Conservation (phyloP, 148 eudicot genomes). For the Amaranthus cruentus region DNA sequence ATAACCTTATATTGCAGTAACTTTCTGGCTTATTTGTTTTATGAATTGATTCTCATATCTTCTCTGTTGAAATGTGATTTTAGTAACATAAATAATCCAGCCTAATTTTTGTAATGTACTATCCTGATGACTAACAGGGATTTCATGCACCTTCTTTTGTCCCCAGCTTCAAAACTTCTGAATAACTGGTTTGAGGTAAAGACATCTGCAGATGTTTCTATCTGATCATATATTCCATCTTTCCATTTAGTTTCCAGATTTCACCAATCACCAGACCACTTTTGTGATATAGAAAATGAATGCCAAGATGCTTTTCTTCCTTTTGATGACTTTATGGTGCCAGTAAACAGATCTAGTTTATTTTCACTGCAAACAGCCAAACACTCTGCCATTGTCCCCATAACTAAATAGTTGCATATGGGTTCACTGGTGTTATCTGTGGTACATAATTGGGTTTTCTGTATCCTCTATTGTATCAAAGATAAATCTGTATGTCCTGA, state of each 20-base stretch:
- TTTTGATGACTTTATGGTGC: not conserved
- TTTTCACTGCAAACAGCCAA: not conserved
- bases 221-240: not conserved
- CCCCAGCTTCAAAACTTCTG: conserved; percentile 95
- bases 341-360: not conserved
- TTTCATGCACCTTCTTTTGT: conserved; percentile 78
- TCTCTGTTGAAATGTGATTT: not conserved
- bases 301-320: not conserved
- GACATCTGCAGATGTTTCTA: conserved; percentile 11
- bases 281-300: not conserved
- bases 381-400: not conserved
- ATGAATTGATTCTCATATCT: not conserved
- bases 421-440: not conserved
- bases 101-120: conserved; percentile 6
- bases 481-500: not conserved
- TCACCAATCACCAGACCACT: not conserved
- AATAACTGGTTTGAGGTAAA: conserved; percentile 98
- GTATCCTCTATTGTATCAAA: not conserved
- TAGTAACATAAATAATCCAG: not conserved
- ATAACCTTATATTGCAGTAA: no score
- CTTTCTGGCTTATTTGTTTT: not conserved
- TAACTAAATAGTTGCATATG: not conserved
- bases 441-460: not conserved
- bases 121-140: conserved; percentile 49
- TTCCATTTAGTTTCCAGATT: not conserved